Conservation (phyloP, 257 asterid genomes). For the Penstemon davidsonii region DNA sequence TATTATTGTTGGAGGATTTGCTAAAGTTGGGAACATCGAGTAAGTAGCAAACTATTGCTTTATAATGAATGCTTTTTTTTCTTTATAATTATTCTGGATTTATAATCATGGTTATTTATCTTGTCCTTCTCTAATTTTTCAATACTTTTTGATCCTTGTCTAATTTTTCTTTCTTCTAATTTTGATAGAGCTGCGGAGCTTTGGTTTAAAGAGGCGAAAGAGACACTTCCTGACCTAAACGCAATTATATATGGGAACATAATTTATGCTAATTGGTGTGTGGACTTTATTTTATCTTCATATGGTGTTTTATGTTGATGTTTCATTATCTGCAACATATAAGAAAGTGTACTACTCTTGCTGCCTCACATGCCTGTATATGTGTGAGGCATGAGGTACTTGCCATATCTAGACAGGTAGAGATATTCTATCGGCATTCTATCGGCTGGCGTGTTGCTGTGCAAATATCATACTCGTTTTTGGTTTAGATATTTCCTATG, state of each 20-base stretch:
- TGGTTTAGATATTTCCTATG: background rate
- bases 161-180: slow-evolving; percentile 28
- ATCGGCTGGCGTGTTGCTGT: background rate
- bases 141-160: slow-evolving; percentile 2
- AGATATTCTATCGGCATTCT: background rate
- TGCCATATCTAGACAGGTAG: background rate
- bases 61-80: no score
- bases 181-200: slow-evolving; percentile 84
- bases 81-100: no score
- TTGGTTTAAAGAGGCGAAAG: slow-evolving; percentile 95
- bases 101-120: no score
- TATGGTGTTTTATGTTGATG: slow-evolving; percentile 13
- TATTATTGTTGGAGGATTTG: slow-evolving; percentile 88
- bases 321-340: slow-evolving; percentile 4
- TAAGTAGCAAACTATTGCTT: slow-evolving; percentile 43
- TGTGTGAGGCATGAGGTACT: no score
- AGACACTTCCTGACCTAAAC: slow-evolving; percentile 58
- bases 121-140: background rate
- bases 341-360: background rate
- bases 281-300: slow-evolving; percentile 14
- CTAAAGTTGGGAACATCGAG: slow-evolving; percentile 65
- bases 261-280: slow-evolving; percentile 86
- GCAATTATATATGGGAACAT: slow-evolving; percentile 88
- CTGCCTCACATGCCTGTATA: no score
- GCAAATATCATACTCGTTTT: background rate